phyloP scores from a whole-genome alignment of 78 protist species.

The Polysphondylium violaceum region DNA sequence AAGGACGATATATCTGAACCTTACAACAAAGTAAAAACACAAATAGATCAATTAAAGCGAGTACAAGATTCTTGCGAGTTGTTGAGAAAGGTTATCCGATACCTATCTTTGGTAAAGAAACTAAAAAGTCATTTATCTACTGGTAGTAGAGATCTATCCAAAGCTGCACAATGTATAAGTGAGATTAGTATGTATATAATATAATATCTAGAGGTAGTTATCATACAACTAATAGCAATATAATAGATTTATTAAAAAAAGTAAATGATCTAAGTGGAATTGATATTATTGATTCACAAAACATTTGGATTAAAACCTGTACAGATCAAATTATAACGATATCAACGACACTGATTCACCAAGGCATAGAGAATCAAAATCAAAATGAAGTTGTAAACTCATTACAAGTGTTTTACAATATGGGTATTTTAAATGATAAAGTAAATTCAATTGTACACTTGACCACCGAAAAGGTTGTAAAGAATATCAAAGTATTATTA shows the following conservation, averaged over 20 bases:
- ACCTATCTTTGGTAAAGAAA: conserved; percentile 37
- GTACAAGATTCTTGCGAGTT: conserved; percentile 77
- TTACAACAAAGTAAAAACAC: conserved; percentile 17
- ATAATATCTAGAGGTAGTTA: no score
- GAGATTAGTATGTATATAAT: conserved; percentile 42
- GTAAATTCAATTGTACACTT: conserved; percentile 16
- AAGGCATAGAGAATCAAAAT: conserved; percentile 77
- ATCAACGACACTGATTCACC: conserved; percentile 37
- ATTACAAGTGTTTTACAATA: conserved; percentile 70
- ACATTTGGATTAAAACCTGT: conserved; percentile 60
- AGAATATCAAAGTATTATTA: conserved; percentile 40
- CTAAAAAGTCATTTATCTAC: conserved; percentile 57
- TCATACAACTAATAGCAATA: no score
- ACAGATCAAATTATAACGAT: conserved; percentile 54
- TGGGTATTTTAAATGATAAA: conserved; percentile 38
- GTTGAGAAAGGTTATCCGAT: conserved; percentile 55
- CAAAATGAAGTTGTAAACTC: conserved; percentile 70
- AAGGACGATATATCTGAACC: conserved; percentile 56
- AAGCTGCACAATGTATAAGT: conserved; percentile 78
- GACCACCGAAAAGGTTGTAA: conserved; percentile 32
- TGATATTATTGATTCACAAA: conserved; percentile 60
- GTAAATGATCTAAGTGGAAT: conserved; percentile 55
- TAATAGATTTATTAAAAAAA: conserved; percentile 24
- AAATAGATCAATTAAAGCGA: conserved; percentile 44
- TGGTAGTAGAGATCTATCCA: conserved; percentile 65